These are phyloP conservation scores for Claviceps africana DNA, from an alignment of 2,329 filamentous ascomycete genomes.

Conservation along the genomic window DNA sequence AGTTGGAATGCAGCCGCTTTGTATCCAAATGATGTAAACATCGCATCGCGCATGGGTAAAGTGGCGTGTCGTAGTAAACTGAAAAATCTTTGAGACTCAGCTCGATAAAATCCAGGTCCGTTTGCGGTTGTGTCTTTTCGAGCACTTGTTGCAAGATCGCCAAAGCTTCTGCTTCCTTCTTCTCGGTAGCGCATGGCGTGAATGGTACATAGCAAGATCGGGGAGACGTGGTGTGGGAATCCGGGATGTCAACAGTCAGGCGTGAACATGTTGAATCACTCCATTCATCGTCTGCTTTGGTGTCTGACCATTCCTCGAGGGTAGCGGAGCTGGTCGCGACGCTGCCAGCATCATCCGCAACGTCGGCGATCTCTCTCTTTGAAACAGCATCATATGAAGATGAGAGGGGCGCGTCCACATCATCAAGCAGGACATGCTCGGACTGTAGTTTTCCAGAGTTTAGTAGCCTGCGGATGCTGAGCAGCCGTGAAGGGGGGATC, in stretches of 20 bases:
- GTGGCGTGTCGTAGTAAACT: constrained; percentile 32
- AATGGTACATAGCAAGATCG: constrained; percentile 1
- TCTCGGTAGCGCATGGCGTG: background rate
- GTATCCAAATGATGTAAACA: constrained; percentile 38
- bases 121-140: background rate
- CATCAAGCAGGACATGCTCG: background rate
- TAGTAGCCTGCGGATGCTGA: background rate
- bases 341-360: background rate
- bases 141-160: constrained; percentile 4
- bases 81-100: constrained; percentile 43
- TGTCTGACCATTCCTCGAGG: background rate
- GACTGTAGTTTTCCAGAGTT: background rate
- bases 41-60: constrained; percentile 35
- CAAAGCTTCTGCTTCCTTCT: constrained; percentile 1
- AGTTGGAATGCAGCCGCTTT: constrained; percentile 17
- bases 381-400: background rate
- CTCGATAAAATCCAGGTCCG: constrained; percentile 23
- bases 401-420: background rate
- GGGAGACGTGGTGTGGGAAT: background rate
- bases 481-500: background rate
- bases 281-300: background rate
- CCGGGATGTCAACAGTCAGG: constrained; percentile 2
- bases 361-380: background rate
- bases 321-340: background rate
- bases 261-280: too few species aligned